phyloP scores from a whole-genome alignment of 306 rosid genomes.

The Dryas octopetala region DNA sequence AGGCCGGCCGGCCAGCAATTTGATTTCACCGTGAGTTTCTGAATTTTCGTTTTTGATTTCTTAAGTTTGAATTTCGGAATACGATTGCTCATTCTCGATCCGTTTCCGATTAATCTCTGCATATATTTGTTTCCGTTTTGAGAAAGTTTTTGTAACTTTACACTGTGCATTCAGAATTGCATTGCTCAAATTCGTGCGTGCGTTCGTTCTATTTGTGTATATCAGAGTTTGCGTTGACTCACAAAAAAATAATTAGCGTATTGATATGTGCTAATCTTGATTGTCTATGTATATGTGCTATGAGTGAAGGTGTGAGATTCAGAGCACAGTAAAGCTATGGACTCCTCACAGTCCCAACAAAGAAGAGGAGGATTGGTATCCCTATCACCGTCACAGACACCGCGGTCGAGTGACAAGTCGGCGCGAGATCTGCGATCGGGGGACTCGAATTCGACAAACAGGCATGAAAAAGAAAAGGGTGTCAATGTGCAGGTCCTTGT shows the following conservation, averaged over 20 bases:
- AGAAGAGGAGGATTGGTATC: slow-evolving; percentile 82
- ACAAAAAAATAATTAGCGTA: not conserved
- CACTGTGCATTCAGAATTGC: not conserved
- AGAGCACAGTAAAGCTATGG: slow-evolving; percentile 46
- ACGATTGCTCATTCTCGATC: slow-evolving; percentile 49
- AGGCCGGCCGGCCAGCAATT: slow-evolving; percentile 37
- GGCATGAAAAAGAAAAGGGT: slow-evolving; percentile 88
- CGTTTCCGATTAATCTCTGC: slow-evolving; percentile 27
- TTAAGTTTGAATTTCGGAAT: slow-evolving; percentile 2
- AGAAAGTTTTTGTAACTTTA: too few species aligned
- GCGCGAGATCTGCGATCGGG: slow-evolving; percentile 95
- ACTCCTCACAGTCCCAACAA: slow-evolving; percentile 54
- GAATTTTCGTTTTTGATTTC: not conserved
- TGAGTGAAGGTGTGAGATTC: slow-evolving; percentile 30
- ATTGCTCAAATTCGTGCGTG: slow-evolving; percentile 5
- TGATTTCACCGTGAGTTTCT: slow-evolving; percentile 40
- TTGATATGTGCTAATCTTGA: slow-evolving; percentile 3
- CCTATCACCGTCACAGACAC: slow-evolving; percentile 89
- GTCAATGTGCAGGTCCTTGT: slow-evolving; percentile 97
- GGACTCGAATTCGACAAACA: slow-evolving; percentile 74
- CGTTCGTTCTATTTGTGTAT: not conserved
- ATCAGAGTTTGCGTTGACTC: not conserved
- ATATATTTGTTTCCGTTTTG: not conserved
- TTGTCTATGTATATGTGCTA: not conserved
- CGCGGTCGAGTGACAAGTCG: slow-evolving; percentile 80